Base-by-base conservation (phyloP, 225 moss, liverwort and hornwort genomes). In the Physcomitrellopsis africana region DNA sequence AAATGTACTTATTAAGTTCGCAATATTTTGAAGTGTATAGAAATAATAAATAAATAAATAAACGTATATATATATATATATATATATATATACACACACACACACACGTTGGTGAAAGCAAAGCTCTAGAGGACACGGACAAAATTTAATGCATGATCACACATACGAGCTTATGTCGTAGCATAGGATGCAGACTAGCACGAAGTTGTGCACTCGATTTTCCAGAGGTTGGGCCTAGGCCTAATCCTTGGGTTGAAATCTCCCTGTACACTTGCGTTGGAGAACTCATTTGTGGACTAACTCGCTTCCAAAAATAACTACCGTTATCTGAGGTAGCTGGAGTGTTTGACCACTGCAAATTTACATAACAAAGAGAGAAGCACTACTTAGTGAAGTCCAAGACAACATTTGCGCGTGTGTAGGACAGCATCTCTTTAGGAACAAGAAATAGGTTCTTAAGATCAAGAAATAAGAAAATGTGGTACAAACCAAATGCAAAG, bases 151-250 rank as follows among this genome's bases (percentile, higher is more conserved):
- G 69, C 43, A 68, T 64, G 64, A 72, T 37, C 32, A 71, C 63
- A 83, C 85, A 66, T 71, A 96, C 96, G 88, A 99, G 90, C 79
- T 99, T 99, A 60, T 94, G 94, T 22, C 91, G 92, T 41, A 94
- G 83, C 81, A 90, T 74, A 59, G 97, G 93, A 73, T 99, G 97
- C 69, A 99, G 73, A 67, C 87, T 88, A 63, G 93, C 94, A 72
- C 97, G 94, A 80, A 99, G 88, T 82, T 93, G 90, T 29, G 91
- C 86, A 72, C 91, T 92, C 66, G 88, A 83, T 65, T 80, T 90
- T 67, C 93, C 92, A 59, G 86, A 84, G 58, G 81, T 68, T 43
- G 89, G 88, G 41, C 76, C 79, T 18, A 87, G 88, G 41, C 76
- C 79, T 18, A 87, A 78, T 51, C 87, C 89, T 75, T 90, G 91